A percentile compares a stretch with the other conserved stretches of the same genome.
Evolutionary conservation across 2,329 filamentous ascomycete species (phyloP).

Genomic region (Microsporum audouinii): DNA sequence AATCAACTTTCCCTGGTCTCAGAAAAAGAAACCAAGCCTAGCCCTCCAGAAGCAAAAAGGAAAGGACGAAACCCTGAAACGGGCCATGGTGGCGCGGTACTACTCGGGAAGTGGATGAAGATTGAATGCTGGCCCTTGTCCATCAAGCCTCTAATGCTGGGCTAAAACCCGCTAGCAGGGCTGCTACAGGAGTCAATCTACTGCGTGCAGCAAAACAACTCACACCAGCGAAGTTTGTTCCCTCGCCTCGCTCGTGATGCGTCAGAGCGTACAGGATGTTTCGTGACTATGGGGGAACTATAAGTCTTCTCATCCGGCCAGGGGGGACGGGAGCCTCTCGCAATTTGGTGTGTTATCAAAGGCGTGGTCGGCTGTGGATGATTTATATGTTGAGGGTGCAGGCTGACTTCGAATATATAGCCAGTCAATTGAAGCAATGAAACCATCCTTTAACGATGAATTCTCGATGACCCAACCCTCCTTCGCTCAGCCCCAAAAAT

Average conservation of each 20-base stretch:
- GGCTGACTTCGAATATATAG: background rate
- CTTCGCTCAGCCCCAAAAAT: background rate
- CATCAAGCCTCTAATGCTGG: background rate
- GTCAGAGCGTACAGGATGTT: constrained; percentile 1
- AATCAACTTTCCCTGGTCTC: background rate
- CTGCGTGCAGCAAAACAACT: background rate
- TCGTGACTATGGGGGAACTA: background rate
- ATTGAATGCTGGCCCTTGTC: background rate
- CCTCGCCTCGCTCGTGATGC: background rate
- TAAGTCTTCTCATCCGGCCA: background rate
- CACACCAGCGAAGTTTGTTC: constrained; percentile 1
- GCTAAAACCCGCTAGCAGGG: constrained; percentile 1
- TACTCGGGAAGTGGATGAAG: constrained; percentile 2
- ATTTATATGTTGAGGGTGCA: background rate
- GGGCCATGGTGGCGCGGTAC: constrained; percentile 3
- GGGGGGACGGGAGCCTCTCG: background rate
- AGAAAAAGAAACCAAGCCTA: background rate
- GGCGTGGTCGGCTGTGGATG: background rate
- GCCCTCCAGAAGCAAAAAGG: constrained; percentile 1
- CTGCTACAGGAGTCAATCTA: background rate
- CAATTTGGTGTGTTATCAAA: background rate
- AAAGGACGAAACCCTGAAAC: background rate
- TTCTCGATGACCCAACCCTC: background rate
- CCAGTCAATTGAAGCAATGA: background rate
- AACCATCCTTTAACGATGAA: background rate